These are phyloP conservation scores for Pichia exigua DNA, from an alignment of 805 yeast genomes.

Conservation along the genomic window DNA sequence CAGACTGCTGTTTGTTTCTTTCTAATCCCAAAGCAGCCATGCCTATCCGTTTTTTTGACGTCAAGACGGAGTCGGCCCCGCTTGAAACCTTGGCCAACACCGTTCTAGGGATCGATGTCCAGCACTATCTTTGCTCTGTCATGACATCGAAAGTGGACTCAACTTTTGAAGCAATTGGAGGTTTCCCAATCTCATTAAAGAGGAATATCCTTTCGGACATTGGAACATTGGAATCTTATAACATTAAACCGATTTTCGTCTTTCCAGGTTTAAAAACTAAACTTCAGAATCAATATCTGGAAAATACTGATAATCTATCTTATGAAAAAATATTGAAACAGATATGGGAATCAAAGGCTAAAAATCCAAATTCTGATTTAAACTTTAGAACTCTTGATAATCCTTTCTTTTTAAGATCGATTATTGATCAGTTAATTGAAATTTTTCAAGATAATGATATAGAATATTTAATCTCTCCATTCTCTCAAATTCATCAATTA, in stretches of 20 bases:
- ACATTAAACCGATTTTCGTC: constrained; percentile 73
- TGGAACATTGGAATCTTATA: constrained; percentile 40
- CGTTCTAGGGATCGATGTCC: neutral
- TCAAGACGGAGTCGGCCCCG: neutral
- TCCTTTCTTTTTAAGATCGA: constrained; percentile 41
- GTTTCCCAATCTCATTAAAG: neutral
- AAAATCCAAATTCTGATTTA: neutral
- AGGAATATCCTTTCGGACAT: neutral
- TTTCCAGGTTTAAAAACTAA: constrained; percentile 57
- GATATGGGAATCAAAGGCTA: constrained; percentile 33
- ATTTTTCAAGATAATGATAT: constrained; percentile 48
- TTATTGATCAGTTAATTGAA: constrained; percentile 47
- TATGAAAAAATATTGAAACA: constrained; percentile 37
- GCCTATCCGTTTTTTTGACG: neutral
- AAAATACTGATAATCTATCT: constrained; percentile 23
- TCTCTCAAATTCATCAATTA: constrained; percentile 70
- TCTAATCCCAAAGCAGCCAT: neutral
- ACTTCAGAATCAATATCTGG: constrained; percentile 22
- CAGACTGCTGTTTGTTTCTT: too few species aligned
- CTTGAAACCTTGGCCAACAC: neutral
- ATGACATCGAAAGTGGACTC: neutral
- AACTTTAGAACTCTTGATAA: constrained; percentile 32
- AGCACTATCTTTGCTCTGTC: neutral
- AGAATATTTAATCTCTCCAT: constrained; percentile 76
- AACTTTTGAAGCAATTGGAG: neutral